Conservation (phyloP, 805 yeast species). For the Nakazawaea pomicola region DNA sequence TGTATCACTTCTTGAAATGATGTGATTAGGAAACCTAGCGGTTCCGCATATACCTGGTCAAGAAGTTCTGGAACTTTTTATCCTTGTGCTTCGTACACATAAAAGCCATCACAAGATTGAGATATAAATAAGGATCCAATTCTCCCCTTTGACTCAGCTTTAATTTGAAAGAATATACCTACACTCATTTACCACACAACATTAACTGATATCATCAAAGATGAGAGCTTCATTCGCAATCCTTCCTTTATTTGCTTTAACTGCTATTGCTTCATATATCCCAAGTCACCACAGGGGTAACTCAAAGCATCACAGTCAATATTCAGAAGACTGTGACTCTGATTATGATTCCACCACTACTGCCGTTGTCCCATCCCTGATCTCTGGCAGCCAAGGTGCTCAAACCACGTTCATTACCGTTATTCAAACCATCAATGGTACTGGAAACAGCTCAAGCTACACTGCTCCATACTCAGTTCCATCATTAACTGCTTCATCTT, state of each 20-base stretch:
- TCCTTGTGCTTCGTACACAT: too few species aligned
- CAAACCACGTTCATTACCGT: too few species aligned
- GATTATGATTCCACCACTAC: too few species aligned
- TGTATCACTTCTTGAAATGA: not conserved
- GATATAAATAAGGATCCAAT: too few species aligned
- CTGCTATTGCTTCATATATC: not conserved
- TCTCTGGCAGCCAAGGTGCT: too few species aligned
- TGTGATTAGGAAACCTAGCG: not conserved
- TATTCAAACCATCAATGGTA: too few species aligned
- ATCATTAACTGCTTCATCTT: not conserved
- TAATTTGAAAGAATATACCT: not conserved
- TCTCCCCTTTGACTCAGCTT: not conserved
- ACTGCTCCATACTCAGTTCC: too few species aligned
- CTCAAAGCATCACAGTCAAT: too few species aligned
- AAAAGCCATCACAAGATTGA: too few species aligned
- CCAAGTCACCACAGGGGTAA: too few species aligned
- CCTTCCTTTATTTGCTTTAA: conserved; percentile 1
- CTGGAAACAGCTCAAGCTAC: too few species aligned
- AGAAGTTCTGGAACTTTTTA: not conserved
- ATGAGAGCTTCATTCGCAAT: conserved; percentile 4
- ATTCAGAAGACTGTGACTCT: too few species aligned
- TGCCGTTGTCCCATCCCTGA: not conserved
- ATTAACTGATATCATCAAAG: not conserved
- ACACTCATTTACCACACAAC: conserved; percentile 1
- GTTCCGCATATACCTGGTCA: not conserved